Base-by-base conservation (phyloP, 192 early-diverging fungal genomes). In the Rhizophagus sp. region DNA sequence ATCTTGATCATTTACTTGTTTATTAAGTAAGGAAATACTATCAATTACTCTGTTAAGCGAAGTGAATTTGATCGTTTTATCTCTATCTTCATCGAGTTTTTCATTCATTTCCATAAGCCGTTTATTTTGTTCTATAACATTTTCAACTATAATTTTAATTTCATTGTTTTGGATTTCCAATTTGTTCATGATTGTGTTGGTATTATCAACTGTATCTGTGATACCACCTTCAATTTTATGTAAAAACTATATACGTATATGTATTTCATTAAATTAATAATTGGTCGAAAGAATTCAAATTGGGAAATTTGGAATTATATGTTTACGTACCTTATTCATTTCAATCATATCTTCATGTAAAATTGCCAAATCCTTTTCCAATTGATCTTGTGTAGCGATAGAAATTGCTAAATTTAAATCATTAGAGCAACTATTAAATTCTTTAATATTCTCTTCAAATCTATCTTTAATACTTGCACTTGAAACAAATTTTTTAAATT, bases 401-500 rank as follows among this genome's bases (percentile, higher is more conserved):
- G 62, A 24, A 34, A 79, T 52, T 33, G 44, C 25, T 27, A 79
- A 79, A 25, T 68, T 34, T 39, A 79, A 24, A 50, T 34, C 8
- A 30, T 8, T 9, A 17, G n/a, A 44, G 11, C n/a, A 17, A 11
- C 17, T 12, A 15, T 79, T 44, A 49, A 79, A 79, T 67, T 79
- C 65, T 9, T 17, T 1, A 10, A 69, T 57, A 17, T 68, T 10
- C 2, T 25, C 19, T 25, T 47, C 24, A 57, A 65, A 70, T 0
- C 25, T 67, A 2, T 30, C 27, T 39, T 49, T 49, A 22, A 79
- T 62, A 27, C 2, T 25, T 22, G 8, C n/a, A 15, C 39, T 66
- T 44, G 67, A 11, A 27, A 30, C 10, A 79, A 57, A 79, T 36
- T 79, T 79, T 34, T 30, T 17, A 69, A 50, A 63, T 24, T 66